Evolutionary conservation across 2,329 filamentous ascomycete species (phyloP).

Genomic region (Cladosporium sp.): DNA sequence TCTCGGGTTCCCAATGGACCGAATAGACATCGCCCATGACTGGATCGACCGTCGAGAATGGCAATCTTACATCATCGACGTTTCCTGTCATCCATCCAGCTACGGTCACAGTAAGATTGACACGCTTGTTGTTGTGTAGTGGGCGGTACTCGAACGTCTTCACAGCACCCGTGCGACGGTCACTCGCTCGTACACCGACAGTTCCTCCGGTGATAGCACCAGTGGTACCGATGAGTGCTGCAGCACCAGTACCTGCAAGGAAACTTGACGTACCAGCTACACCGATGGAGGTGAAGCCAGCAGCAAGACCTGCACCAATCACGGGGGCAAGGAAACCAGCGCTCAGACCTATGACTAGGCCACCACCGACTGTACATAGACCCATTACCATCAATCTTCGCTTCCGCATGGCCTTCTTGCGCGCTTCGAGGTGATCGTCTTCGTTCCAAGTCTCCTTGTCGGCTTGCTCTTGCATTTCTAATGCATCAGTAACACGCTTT

Average conservation of each 20-base stretch:
- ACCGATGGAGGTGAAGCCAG: conserved; percentile 92
- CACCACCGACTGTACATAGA: conserved; percentile 90
- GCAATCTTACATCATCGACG: conserved; percentile 91
- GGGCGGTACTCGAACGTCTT: conserved; percentile 97
- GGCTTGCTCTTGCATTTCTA: conserved; percentile 95
- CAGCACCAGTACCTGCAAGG: conserved; percentile 86
- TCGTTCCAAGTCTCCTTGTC: conserved; percentile 98
- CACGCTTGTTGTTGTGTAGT: conserved; percentile 94
- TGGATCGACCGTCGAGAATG: conserved; percentile 93
- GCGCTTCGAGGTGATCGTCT: conserved; percentile 84
- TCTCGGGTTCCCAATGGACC: conserved; percentile 95
- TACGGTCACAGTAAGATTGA: conserved; percentile 92
- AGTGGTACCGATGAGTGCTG: conserved; percentile 88
- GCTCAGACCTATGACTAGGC: conserved; percentile 91
- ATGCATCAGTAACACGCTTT: conserved; percentile 91
- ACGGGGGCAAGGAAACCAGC: conserved; percentile 89
- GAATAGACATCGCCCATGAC: conserved; percentile 99
- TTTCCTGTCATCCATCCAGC: conserved; percentile 99
- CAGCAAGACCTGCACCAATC: conserved; percentile 90
- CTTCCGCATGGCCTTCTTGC: conserved; percentile 79
- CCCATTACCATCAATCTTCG: conserved; percentile 93
- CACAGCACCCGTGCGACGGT: conserved; percentile 84
- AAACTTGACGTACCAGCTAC: conserved; percentile 87
- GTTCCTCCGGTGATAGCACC: conserved; percentile 84
- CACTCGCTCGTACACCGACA: conserved; percentile 83